Evolutionary conservation across 495 filamentous ascomycete genomes (phyloP).

Genomic region (Penicillium simplicissimum): DNA sequence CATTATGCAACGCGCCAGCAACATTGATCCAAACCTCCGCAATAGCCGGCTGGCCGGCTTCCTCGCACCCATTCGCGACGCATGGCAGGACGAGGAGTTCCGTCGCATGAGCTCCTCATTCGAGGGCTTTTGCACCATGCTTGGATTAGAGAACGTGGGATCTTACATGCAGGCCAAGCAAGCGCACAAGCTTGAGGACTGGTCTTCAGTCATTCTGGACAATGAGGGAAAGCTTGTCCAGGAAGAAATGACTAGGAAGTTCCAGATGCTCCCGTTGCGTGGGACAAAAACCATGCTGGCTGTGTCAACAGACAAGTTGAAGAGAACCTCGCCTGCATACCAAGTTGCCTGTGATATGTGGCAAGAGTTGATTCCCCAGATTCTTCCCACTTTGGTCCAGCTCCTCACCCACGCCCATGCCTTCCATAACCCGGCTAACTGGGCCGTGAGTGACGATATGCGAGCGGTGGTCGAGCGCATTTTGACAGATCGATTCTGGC

Average conservation of each 20-base stretch:
- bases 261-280: conserved; percentile 76
- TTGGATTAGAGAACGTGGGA: conserved; percentile 77
- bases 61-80: conserved; percentile 71
- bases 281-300: conserved; percentile 87
- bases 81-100: conserved; percentile 76
- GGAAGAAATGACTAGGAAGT: conserved; percentile 63
- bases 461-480: conserved; percentile 75
- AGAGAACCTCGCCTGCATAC: conserved; percentile 65
- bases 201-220: conserved; percentile 75
- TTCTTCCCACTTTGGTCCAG: conserved; percentile 83
- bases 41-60: conserved; percentile 68
- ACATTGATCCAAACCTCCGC: conserved; percentile 65
- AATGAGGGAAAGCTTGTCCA: conserved; percentile 77
- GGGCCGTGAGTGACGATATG: conserved; percentile 81
- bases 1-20: conserved; percentile 86
- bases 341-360: conserved; percentile 74
- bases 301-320: conserved; percentile 85
- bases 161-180: conserved; percentile 72
- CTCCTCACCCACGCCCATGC: conserved; percentile 89
- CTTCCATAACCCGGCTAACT: conserved; percentile 87
- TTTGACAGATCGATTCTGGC: conserved; percentile 96
- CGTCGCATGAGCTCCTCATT: conserved; percentile 71
- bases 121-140: conserved; percentile 72
- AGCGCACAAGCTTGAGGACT: conserved; percentile 78
- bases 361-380: conserved; percentile 76